Evolutionary conservation across 2,329 filamentous ascomycete species (phyloP).

Genomic region (Cladosporium sp.): DNA sequence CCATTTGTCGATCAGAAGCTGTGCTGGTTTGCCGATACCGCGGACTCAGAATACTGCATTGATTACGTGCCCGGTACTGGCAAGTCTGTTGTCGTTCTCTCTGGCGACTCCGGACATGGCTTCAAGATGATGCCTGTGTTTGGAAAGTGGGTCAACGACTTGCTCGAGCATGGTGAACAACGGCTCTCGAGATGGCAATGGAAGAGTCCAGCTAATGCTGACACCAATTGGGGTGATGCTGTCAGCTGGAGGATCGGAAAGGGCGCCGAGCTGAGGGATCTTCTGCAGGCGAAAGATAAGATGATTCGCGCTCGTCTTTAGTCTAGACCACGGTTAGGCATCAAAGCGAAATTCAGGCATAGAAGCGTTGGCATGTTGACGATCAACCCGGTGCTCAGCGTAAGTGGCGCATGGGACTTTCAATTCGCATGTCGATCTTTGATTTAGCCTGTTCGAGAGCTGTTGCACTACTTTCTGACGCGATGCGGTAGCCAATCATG

Average conservation of each 20-base stretch:
- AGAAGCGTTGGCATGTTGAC: neutral
- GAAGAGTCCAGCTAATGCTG: slow-evolving; percentile 38
- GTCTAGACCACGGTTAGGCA: neutral
- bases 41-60: slow-evolving; percentile 57
- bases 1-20: slow-evolving; percentile 54
- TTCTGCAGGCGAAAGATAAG: slow-evolving; percentile 21
- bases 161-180: slow-evolving; percentile 46
- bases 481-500: neutral
- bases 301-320: slow-evolving; percentile 20
- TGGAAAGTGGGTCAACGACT: slow-evolving; percentile 50
- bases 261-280: slow-evolving; percentile 21
- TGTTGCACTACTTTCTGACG: no score
- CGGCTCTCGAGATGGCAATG: slow-evolving; percentile 48
- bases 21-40: slow-evolving; percentile 63
- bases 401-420: no score
- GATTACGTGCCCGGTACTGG: slow-evolving; percentile 53
- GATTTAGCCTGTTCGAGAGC: no score
- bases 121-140: slow-evolving; percentile 61
- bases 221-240: slow-evolving; percentile 40
- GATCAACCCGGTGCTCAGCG: no score
- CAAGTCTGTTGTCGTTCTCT: slow-evolving; percentile 47
- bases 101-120: slow-evolving; percentile 59
- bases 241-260: slow-evolving; percentile 48
- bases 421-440: no score
- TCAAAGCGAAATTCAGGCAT: neutral